These are phyloP conservation scores for Ustilago tritici DNA, from an alignment of 1,284 basidiomycete species.

Conservation along the genomic window DNA sequence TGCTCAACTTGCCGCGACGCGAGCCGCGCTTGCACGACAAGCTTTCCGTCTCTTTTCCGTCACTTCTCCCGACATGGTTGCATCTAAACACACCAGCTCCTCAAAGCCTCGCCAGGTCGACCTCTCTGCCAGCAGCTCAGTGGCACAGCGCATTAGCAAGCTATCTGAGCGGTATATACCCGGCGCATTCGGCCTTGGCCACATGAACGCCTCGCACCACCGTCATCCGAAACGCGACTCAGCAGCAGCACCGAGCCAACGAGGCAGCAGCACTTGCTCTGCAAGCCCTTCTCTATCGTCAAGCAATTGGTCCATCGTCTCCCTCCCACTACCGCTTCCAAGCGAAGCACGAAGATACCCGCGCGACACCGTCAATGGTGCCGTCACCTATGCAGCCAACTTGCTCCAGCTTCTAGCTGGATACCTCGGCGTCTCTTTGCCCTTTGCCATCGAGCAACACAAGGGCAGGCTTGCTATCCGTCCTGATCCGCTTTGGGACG, in stretches of 20 bases:
- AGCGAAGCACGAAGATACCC: conserved; percentile 52
- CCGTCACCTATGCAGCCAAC: conserved; percentile 47
- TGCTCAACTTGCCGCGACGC: conserved; percentile 20
- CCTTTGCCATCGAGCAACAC: conserved; percentile 50
- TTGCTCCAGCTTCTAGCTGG: conserved; percentile 49
- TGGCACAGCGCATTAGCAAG: conserved; percentile 40
- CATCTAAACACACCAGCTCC: not conserved
- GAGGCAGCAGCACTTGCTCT: not conserved
- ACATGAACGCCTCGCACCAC: not conserved
- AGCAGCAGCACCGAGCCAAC: not conserved
- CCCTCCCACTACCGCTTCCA: conserved; percentile 47
- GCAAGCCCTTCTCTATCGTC: conserved; percentile 2
- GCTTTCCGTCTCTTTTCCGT: conserved; percentile 44
- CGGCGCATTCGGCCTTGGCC: conserved; percentile 43
- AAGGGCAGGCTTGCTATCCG: conserved; percentile 40
- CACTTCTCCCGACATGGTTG: conserved; percentile 17
- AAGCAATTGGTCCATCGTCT: conserved; percentile 51
- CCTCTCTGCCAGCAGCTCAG: conserved; percentile 32
- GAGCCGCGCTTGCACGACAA: conserved; percentile 47
- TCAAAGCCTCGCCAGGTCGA: conserved; percentile 16
- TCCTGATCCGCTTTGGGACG: conserved; percentile 56
- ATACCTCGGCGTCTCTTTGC: conserved; percentile 57
- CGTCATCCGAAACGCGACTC: conserved; percentile 4
- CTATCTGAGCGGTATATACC: conserved; percentile 55
- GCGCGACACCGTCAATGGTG: conserved; percentile 55